Base-by-base conservation (phyloP, 2,329 filamentous ascomycete genomes). In the Penicillium sp. region DNA sequence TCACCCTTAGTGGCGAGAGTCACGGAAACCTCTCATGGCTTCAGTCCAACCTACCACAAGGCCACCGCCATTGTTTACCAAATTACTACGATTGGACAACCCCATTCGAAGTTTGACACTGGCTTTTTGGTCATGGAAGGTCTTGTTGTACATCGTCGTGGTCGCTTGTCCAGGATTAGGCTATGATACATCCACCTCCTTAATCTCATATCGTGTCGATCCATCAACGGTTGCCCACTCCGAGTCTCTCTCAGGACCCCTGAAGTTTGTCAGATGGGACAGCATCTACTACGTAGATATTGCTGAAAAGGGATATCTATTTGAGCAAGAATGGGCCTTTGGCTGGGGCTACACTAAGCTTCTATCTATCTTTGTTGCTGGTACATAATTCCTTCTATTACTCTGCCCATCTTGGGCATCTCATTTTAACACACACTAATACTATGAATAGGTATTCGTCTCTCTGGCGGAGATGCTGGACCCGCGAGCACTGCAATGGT, bases 301-400 rank as follows among this genome's bases (percentile, higher is more conserved):
- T 53, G 81, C 83, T 3, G 70, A 80, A 54, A 72, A 80, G 29
- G 84, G 83, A 6, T 81, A 85, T 61, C 61, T 84, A 2, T 82
- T 80, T 68, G 85, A 88, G 69, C 85, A 88, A 70, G 84, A 87
- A 70, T 87, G 85, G 85, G 85, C 85, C 1, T 88, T 86, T 72
- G 83, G 84, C 50, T 83, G 81, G 74, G 77, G 78, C 10, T 82
- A 82, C 58, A 78, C 82, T 11, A 73, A 70, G 56, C 51, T 82
- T 8, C 68, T 84, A 11, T 68, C 72, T 11, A 54, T 70, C 19
- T 50, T 81, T 19, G 61, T 67, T 19, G 65, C 67, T n/a, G 68
- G 74, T 76, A 72, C 33, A 59, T 56, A 36, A 23, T 21, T 43
- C 21, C 23, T 15, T 21, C 9, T 33, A 6, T 34, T 3, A 9